A percentile compares a stretch with the other conserved stretches of the same genome.
Evolutionary conservation across 352 stramenopile genomes (phyloP).

Genomic region (Pythium angustatum): DNA sequence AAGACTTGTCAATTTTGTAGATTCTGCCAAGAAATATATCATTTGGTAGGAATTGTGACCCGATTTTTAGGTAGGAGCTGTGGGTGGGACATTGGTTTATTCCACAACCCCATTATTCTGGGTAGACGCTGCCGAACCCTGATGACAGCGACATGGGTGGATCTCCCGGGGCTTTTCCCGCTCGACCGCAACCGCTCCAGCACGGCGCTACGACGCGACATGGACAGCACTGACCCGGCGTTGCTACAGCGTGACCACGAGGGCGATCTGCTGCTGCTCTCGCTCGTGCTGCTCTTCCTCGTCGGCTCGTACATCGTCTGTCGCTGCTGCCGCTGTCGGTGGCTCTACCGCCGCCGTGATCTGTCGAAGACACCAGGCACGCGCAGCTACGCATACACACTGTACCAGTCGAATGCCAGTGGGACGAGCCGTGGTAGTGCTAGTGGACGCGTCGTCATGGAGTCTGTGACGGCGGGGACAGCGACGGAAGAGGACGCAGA

Average conservation of each 20-base stretch:
- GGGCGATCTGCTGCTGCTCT: conserved; percentile 42
- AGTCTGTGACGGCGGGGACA: conserved; percentile 2
- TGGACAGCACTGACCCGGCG: not conserved
- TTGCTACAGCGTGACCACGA: conserved; percentile 34
- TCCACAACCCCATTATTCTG: too few species aligned
- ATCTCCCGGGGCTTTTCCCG: conserved; percentile 19
- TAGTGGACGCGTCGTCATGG: conserved; percentile 10
- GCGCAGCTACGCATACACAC: conserved; percentile 15
- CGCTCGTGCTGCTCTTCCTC: conserved; percentile 47
- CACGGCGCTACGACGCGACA: not conserved
- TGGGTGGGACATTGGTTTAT: too few species aligned
- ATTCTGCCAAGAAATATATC: too few species aligned
- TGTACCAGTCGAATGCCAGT: conserved; percentile 18
- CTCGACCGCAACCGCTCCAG: not conserved
- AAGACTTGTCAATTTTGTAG: too few species aligned
- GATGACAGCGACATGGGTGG: conserved; percentile 17
- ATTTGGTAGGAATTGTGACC: too few species aligned
- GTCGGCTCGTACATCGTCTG: conserved; percentile 53
- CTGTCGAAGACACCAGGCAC: not conserved
- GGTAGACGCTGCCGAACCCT: too few species aligned
- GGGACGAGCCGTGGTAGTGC: not conserved
- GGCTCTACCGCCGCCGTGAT: conserved; percentile 11
- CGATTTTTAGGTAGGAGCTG: too few species aligned
- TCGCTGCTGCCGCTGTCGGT: conserved; percentile 48
- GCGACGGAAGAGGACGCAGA: not conserved